These are phyloP conservation scores for Russula sp. DNA, from an alignment of 768 basidiomycete species.

Conservation along the genomic window DNA sequence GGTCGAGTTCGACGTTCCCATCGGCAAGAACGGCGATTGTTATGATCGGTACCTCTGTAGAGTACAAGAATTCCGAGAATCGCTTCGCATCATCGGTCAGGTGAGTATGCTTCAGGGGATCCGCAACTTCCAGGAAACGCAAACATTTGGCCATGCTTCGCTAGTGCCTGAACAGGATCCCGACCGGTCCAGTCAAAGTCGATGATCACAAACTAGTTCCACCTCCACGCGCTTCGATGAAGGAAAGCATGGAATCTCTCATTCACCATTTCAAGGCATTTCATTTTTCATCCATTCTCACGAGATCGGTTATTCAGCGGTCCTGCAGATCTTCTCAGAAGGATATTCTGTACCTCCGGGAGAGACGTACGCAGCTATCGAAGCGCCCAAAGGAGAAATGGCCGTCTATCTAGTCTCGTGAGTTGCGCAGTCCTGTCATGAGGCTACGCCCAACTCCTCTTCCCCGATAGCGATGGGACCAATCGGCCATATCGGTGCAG, in stretches of 20 bases:
- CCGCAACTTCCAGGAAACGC: neutral
- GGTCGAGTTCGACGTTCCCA: constrained; percentile 97
- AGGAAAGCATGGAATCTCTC: constrained; percentile 96
- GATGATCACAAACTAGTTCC: constrained; percentile 98
- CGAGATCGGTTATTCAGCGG: constrained; percentile 5
- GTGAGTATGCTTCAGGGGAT: constrained; percentile 30
- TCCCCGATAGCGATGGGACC: constrained; percentile 65
- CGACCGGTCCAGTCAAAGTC: constrained; percentile 84
- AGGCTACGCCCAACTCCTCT: neutral
- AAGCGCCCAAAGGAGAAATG: constrained; percentile 99
- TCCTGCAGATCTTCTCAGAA: constrained; percentile 79
- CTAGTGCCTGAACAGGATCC: constrained; percentile 96
- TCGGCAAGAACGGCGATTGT: constrained; percentile 95
- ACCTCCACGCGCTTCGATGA: constrained; percentile 96
- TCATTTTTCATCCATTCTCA: constrained; percentile 1
- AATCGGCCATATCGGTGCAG: constrained; percentile 96
- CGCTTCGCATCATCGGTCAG: constrained; percentile 80
- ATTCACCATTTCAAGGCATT: constrained; percentile 96
- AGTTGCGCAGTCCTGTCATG: constrained; percentile 29
- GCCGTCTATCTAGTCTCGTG: constrained; percentile 95
- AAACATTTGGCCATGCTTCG: neutral
- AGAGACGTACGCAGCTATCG: constrained; percentile 95
- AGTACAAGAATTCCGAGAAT: constrained; percentile 98
- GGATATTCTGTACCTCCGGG: constrained; percentile 95
- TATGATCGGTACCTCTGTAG: constrained; percentile 97